Evolutionary conservation across 148 eudicot species (phyloP).

Genomic region (Rhododendron williamsianum): DNA sequence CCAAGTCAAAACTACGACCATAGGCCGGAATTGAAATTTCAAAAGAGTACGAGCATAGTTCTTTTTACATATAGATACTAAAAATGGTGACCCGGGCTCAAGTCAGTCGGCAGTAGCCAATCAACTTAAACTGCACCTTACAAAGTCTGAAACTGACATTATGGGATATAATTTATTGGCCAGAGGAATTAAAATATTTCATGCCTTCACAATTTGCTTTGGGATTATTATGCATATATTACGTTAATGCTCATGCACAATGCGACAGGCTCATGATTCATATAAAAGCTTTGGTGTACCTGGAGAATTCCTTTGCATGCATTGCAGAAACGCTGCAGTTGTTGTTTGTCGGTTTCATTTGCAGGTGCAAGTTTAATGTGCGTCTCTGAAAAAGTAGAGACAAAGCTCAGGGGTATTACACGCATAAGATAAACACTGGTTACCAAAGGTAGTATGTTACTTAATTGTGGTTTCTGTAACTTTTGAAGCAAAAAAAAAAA

Average conservation of each 20-base stretch:
- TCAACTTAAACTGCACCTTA: background rate
- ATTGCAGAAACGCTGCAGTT: constrained; percentile 67
- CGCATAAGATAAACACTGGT: background rate
- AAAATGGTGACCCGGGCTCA: background rate
- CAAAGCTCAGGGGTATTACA: background rate
- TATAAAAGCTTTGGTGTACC: constrained; percentile 29
- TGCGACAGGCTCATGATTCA: background rate
- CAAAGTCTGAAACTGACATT: background rate
- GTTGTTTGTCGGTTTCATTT: constrained; percentile 47
- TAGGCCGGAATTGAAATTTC: too few species aligned
- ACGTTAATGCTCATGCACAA: background rate
- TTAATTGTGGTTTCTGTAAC: background rate
- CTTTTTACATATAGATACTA: background rate
- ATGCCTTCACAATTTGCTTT: background rate
- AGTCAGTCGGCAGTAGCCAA: background rate
- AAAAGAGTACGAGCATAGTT: too few species aligned
- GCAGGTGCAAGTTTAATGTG: constrained; percentile 66
- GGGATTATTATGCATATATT: background rate
- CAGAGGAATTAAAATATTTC: too few species aligned
- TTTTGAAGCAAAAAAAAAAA: background rate
- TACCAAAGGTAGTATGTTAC: background rate
- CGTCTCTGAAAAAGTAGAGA: constrained; percentile 38
- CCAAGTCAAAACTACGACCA: too few species aligned
- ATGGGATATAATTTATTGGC: background rate
- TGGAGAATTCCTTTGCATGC: constrained; percentile 98